These are phyloP conservation scores for Trapa incisa DNA, from an alignment of 345 rosid genomes.

Conservation along the genomic window DNA sequence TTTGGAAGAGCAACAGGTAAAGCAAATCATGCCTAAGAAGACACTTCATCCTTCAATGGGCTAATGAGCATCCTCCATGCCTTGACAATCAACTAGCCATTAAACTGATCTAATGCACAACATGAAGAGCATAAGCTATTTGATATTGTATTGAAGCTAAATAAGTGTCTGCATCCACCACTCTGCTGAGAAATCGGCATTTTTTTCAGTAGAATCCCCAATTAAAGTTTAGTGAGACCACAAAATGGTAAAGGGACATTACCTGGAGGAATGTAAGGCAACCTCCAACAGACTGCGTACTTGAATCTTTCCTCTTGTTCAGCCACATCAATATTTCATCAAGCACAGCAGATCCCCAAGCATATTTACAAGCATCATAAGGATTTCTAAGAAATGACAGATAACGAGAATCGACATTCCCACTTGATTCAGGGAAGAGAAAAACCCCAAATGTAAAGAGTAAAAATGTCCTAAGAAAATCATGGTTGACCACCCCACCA, in stretches of 20 bases:
- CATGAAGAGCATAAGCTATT: no score
- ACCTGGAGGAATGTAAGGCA: conserved; percentile 39
- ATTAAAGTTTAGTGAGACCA: not conserved
- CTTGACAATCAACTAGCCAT: no score
- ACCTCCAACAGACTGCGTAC: conserved; percentile 26
- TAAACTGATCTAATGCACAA: no score
- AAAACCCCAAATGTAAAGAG: conserved; percentile 24
- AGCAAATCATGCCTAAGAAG: not conserved
- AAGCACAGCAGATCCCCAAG: conserved; percentile 36
- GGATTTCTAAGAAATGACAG: conserved; percentile 11
- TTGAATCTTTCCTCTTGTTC: conserved; percentile 24
- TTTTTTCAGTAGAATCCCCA: not conserved
- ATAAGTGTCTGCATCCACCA: not conserved
- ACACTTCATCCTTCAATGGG: not conserved
- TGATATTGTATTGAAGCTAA: not conserved
- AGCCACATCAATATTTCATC: conserved; percentile 27
- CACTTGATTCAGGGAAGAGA: conserved; percentile 25
- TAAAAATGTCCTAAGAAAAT: conserved; percentile 27
- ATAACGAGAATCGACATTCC: conserved; percentile 25
- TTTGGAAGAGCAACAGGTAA: not conserved
- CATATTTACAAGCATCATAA: conserved; percentile 18
- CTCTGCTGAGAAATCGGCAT: not conserved
- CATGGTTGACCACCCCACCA: conserved; percentile 19
- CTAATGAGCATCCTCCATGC: no score
- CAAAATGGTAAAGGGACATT: conserved; percentile 1